These are phyloP conservation scores for Alliaria petiolata DNA, from an alignment of 345 rosid species.

Conservation along the genomic window DNA sequence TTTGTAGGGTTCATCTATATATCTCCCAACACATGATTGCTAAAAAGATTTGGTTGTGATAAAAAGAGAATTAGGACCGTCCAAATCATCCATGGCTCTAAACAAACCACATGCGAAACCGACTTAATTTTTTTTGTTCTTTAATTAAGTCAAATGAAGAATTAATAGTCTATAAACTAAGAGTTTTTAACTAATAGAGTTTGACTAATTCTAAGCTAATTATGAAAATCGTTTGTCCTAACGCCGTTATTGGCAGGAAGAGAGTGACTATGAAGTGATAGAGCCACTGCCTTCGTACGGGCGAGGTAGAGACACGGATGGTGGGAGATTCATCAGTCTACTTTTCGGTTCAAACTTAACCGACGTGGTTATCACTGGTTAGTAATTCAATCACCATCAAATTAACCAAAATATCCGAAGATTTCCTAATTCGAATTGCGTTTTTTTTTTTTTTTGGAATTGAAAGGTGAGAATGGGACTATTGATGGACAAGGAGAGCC, in stretches of 20 bases:
- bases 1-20: neutral
- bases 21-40: neutral
- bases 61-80: neutral
- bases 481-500: constrained; percentile 80
- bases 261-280: constrained; percentile 65
- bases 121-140: neutral
- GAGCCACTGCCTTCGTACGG: constrained; percentile 90
- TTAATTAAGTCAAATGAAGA: neutral
- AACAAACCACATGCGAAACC: neutral
- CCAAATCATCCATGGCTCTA: neutral
- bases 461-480: constrained; percentile 70
- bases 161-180: neutral
- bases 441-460: neutral
- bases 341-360: constrained; percentile 79
- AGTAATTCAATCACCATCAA: neutral
- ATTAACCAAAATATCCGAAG: neutral
- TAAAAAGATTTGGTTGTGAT: neutral
- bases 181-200: neutral
- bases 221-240: neutral
- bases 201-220: neutral
- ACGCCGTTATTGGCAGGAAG: constrained; percentile 47
- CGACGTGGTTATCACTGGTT: constrained; percentile 87
- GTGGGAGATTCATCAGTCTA: constrained; percentile 64
- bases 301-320: constrained; percentile 61
- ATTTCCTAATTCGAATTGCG: neutral